These are phyloP conservation scores for Selaginella tamariscina DNA, from an alignment of 75 land plant genomes.

Conservation along the genomic window DNA sequence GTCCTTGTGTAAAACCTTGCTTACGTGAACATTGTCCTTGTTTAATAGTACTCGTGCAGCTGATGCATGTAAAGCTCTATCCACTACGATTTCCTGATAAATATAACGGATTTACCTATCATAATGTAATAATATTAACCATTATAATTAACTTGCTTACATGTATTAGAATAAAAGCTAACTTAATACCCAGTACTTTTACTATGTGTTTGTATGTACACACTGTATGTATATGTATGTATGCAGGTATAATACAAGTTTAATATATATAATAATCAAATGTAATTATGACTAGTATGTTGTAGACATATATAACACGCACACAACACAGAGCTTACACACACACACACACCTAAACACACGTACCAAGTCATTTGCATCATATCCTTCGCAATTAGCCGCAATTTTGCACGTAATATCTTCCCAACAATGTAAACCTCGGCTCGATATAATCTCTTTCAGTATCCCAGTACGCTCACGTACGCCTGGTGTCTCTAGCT, in stretches of 20 bases:
- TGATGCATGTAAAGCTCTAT: conserved; percentile 79
- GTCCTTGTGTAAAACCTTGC: no score
- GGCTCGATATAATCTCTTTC: conserved; percentile 53
- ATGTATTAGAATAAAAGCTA: no score
- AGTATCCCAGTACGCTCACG: conserved; percentile 59
- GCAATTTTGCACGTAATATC: conserved; percentile 43
- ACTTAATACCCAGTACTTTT: no score
- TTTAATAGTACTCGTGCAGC: conserved; percentile 40
- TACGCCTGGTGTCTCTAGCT: conserved; percentile 69
- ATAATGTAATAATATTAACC: no score
- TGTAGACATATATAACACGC: background rate
- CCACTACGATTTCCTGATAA: conserved; percentile 77
- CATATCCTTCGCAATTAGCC: conserved; percentile 89
- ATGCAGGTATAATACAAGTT: no score
- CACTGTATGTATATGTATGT: no score
- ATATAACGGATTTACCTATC: no score
- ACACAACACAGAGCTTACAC: background rate
- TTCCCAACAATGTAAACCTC: conserved; percentile 34
- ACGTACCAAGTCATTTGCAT: conserved; percentile 93
- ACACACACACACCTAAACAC: no score
- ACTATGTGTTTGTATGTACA: no score
- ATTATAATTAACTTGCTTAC: no score
- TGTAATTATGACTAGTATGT: no score
- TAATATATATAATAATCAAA: no score
- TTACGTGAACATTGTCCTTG: background rate